These are phyloP conservation scores for Myrica gale DNA, from an alignment of 306 rosid genomes.

Conservation along the genomic window DNA sequence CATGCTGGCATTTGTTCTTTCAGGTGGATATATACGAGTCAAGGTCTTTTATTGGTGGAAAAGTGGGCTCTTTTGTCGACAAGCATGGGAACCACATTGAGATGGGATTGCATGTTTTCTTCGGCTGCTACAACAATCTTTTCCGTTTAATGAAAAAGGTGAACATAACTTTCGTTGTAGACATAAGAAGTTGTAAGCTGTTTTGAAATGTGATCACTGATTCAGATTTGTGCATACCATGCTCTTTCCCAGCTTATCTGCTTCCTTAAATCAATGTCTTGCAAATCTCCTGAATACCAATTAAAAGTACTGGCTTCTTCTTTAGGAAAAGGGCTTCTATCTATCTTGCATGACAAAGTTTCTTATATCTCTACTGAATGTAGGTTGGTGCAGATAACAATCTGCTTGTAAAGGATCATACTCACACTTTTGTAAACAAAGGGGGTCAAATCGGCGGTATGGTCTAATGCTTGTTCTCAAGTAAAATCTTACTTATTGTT, in stretches of 20 bases:
- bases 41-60: conserved; percentile 86
- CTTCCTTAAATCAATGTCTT: background rate
- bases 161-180: conserved; percentile 22
- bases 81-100: conserved; percentile 88
- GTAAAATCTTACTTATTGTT: background rate
- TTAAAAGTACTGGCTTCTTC: conserved; percentile 1
- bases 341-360: conserved; percentile 5
- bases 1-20: conserved; percentile 16
- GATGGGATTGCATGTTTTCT: conserved; percentile 98
- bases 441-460: conserved; percentile 97
- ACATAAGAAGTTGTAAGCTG: conserved; percentile 1
- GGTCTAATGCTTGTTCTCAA: conserved; percentile 30
- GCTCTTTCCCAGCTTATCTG: background rate
- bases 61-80: conserved; percentile 97
- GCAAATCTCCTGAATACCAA: background rate
- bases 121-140: conserved; percentile 96
- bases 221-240: background rate
- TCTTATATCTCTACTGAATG: conserved; percentile 25
- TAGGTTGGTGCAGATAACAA: conserved; percentile 89
- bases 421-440: conserved; percentile 90
- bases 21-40: conserved; percentile 98
- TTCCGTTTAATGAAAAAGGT: conserved; percentile 97
- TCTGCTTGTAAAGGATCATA: conserved; percentile 93
- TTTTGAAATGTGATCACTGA: background rate
- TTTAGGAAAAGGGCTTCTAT: background rate